Conservation (phyloP, 495 filamentous ascomycete genomes). For the Hypoxylon fuscum region DNA sequence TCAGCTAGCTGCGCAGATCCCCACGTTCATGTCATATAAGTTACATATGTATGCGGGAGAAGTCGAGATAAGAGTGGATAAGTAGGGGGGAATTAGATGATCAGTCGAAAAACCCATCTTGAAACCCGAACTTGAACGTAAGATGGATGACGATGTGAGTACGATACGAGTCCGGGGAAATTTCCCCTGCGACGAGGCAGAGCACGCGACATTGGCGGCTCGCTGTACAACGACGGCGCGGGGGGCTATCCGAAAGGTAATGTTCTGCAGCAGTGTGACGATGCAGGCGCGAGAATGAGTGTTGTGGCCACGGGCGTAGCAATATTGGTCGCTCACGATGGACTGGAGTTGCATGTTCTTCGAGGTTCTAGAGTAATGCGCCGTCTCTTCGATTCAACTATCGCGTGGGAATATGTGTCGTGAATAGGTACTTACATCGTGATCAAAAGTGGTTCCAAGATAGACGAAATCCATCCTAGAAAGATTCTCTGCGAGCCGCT, state of each 20-base stretch:
- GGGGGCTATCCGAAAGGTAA: constrained; percentile 37
- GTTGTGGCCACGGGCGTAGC: constrained; percentile 20
- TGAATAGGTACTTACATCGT: constrained; percentile 13
- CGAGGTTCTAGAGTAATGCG: constrained; percentile 8
- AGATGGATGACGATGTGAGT: constrained; percentile 37
- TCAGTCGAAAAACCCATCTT: constrained; percentile 18
- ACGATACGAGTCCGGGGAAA: constrained; percentile 40
- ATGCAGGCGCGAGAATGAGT: constrained; percentile 23
- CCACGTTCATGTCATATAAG: constrained; percentile 34
- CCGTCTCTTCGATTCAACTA: constrained; percentile 12
- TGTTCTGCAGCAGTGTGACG: constrained; percentile 31
- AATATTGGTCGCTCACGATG: constrained; percentile 20
- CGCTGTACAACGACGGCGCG: constrained; percentile 32
- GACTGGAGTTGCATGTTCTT: constrained; percentile 23
- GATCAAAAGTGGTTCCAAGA: constrained; percentile 35
- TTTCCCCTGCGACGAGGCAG: constrained; percentile 27
- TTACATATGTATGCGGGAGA: neutral
- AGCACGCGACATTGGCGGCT: constrained; percentile 40
- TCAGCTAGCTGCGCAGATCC: constrained; percentile 36
- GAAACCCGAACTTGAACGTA: constrained; percentile 31
- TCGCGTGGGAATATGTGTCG: constrained; percentile 4
- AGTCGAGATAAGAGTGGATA: constrained; percentile 37
- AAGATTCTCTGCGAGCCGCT: constrained; percentile 42
- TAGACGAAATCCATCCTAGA: constrained; percentile 13
- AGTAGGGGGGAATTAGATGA: constrained; percentile 11